These are phyloP conservation scores for Bullera alba DNA, from an alignment of 768 basidiomycete genomes.

Conservation along the genomic window DNA sequence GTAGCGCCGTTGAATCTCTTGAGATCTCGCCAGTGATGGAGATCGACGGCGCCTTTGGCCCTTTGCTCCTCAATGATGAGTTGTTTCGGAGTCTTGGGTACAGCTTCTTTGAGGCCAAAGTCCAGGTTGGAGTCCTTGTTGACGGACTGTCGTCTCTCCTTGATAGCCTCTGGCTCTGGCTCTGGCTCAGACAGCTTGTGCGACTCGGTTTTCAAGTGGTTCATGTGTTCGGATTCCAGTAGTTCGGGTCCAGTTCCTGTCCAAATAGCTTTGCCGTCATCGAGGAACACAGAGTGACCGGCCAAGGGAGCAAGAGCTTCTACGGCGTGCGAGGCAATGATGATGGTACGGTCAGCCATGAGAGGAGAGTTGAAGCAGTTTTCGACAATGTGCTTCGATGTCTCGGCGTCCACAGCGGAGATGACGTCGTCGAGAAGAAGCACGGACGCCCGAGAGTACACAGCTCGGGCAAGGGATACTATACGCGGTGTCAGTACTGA, in stretches of 20 bases:
- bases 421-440: constrained; percentile 64
- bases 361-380: constrained; percentile 52
- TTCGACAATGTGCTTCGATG: constrained; percentile 52
- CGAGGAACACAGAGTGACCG: constrained; percentile 34
- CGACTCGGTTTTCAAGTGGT: constrained; percentile 16
- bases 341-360: constrained; percentile 51
- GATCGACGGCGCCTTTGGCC: constrained; percentile 13
- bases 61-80: constrained; percentile 26
- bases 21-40: constrained; percentile 25
- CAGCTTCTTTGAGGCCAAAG: constrained; percentile 16
- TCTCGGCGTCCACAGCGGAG: constrained; percentile 58
- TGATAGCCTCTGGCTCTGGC: background rate
- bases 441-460: constrained; percentile 58
- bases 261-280: constrained; percentile 22
- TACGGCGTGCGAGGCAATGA: constrained; percentile 51
- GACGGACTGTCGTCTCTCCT: background rate
- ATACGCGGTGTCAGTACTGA: background rate
- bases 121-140: background rate
- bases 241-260: constrained; percentile 17
- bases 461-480: constrained; percentile 56
- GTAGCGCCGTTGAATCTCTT: constrained; percentile 13
- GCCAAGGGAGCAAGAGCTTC: constrained; percentile 39
- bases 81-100: constrained; percentile 26
- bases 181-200: background rate
- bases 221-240: constrained; percentile 26